Percentiles rank a stretch among this genome's conserved stretches.
Conservation (phyloP, 805 yeast genomes). For the Candida dendrica region DNA sequence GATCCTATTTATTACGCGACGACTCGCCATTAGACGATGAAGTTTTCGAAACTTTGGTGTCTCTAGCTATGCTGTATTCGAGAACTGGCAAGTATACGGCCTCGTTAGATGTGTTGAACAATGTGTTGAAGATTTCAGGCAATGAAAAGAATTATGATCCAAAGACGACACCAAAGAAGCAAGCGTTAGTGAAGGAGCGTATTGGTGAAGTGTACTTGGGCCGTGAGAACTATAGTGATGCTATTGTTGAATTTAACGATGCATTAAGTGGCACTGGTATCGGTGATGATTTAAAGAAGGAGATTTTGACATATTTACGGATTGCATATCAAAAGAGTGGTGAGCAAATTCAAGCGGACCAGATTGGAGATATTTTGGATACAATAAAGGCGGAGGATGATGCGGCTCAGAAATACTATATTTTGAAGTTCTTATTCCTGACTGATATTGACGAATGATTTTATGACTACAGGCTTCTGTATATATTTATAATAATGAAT, state of each 20-base stretch:
- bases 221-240: slow-evolving; percentile 23
- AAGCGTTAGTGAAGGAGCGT: slow-evolving; percentile 1
- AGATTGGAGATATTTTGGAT: slow-evolving; percentile 7
- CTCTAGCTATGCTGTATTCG: slow-evolving; percentile 18
- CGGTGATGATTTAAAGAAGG: slow-evolving; percentile 31
- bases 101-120: slow-evolving; percentile 26
- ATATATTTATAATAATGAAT: no score
- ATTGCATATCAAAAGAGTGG: slow-evolving; percentile 9
- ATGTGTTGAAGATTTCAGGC: slow-evolving; percentile 18
- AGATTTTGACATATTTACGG: slow-evolving; percentile 27
- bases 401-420: neutral
- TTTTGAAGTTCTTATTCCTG: neutral
- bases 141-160: slow-evolving; percentile 20
- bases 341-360: slow-evolving; percentile 7
- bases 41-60: slow-evolving; percentile 16
- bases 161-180: slow-evolving; percentile 12
- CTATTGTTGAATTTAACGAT: slow-evolving; percentile 35
- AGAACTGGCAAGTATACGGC: slow-evolving; percentile 9
- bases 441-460: neutral
- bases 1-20: slow-evolving; percentile 10
- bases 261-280: slow-evolving; percentile 27
- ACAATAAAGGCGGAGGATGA: neutral
- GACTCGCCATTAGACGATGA: slow-evolving; percentile 15
- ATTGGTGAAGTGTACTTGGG: slow-evolving; percentile 36
- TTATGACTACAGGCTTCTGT: neutral